A percentile compares a stretch with the other conserved stretches of the same genome.
Conservation (phyloP, 2,329 filamentous ascomycete genomes). For the Gnomoniopsis smithogilvyi region DNA sequence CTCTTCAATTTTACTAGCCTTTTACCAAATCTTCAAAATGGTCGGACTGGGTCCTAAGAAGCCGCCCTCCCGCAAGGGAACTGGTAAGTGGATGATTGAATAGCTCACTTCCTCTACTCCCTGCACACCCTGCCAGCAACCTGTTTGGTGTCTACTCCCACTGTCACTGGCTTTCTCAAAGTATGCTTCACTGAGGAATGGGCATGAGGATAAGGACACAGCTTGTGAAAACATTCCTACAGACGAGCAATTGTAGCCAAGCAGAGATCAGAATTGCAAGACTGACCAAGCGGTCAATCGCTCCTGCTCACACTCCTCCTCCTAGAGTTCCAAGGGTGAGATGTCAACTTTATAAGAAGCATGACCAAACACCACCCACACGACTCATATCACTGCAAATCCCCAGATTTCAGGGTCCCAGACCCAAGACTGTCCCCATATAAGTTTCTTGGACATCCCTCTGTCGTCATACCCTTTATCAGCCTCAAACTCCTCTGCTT, state of each 20-base stretch:
- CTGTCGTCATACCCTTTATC: neutral
- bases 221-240: too few relatives aligned
- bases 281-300: neutral
- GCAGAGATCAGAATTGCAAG: neutral
- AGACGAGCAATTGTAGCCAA: too few relatives aligned
- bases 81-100: conserved; percentile 27
- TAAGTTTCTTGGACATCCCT: neutral
- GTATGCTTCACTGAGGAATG: too few relatives aligned
- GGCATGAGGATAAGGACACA: too few relatives aligned
- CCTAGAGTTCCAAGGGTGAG: neutral
- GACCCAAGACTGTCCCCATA: neutral
- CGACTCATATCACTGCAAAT: neutral
- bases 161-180: neutral
- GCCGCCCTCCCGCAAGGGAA: conserved; percentile 56
- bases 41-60: conserved; percentile 62
- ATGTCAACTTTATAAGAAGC: neutral
- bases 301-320: neutral
- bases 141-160: neutral
- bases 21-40: conserved; percentile 43
- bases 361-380: neutral
- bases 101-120: neutral
- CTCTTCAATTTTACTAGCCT: neutral
- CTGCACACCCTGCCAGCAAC: neutral
- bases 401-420: neutral
- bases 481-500: neutral